These are phyloP conservation scores for Paramecium sexaurelia DNA, from an alignment of 73 alveolate genomes.

Conservation along the genomic window DNA sequence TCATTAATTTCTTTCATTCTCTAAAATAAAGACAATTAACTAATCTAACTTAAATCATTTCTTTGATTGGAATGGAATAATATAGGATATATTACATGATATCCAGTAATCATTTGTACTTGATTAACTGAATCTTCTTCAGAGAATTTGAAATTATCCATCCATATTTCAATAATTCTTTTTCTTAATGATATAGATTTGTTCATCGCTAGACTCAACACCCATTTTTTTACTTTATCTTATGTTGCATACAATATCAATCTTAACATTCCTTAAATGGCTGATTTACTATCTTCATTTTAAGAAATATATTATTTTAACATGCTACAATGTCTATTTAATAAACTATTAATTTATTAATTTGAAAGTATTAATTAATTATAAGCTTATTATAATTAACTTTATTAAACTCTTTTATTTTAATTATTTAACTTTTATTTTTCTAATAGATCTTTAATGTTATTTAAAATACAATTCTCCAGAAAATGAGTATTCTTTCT, in stretches of 20 bases:
- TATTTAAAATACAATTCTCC: not conserved
- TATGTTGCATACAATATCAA: not conserved
- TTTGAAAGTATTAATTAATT: not conserved
- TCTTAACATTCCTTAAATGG: not conserved
- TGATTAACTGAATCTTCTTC: slow-evolving; percentile 18
- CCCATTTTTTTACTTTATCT: slow-evolving; percentile 47
- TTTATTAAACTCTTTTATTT: not conserved
- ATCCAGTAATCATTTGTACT: slow-evolving; percentile 17
- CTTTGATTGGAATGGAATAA: slow-evolving; percentile 7
- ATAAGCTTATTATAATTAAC: not conserved
- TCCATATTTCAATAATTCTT: slow-evolving; percentile 25
- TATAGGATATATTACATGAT: slow-evolving; percentile 35
- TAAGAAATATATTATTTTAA: not conserved
- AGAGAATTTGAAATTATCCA: not conserved
- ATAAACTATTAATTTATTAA: not conserved
- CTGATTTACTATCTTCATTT: not conserved
- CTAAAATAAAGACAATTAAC: not conserved
- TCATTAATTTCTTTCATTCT: slow-evolving; percentile 34
- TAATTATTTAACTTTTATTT: not conserved
- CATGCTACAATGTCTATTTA: slow-evolving; percentile 24
- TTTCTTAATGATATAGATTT: not conserved
- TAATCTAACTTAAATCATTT: not conserved
- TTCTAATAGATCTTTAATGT: not conserved
- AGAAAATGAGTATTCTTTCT: not conserved
- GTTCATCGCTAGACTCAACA: not conserved